Base-by-base conservation (phyloP, 2,329 filamentous ascomycete species). In the Chaetomium globosum region DNA sequence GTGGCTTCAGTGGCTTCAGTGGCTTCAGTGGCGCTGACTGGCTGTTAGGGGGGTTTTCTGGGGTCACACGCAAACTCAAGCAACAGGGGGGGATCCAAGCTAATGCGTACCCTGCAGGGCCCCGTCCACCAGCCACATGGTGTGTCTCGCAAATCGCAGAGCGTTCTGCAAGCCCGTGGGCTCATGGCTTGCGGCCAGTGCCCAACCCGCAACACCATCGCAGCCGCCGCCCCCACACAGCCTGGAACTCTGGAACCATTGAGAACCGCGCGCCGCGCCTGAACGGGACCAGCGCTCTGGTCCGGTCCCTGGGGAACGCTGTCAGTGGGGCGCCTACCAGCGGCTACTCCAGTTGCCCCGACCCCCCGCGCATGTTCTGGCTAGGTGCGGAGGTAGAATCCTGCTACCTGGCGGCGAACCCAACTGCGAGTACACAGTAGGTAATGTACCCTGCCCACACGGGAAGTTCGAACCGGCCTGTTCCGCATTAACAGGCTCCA, bases 131-230 rank as follows among this genome's bases (percentile, higher is more conserved):
- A 62, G 63, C 64, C 67, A 65, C 68, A 67, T 66, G 61, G 56
- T 52, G 54, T 67, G 62, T 69, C 66, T 61, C 61, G 59, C 69
- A 70, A 71, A 71, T 70, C 63, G 67, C 63, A 68, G 59, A 10
- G 55, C 63, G 23, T 36, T 26, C 30, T 64, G 53, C 58, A 58
- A 63, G 65, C 70, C 55, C 70, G 70, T 71, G 70, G 65, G 51
- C 66, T 28, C 31, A 58, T 65, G 59, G 65, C 61, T 61, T 61
- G 63, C 65, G 53, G 49, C 58, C 46, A 67, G 61, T 68, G 69
- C 63, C 63, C 65, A 49, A 65, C 49, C 63, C 55, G 48, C 63
- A 57, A 54, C 66, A 55, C 60, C 64, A 66, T 57, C 60, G 36
- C 39, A 31, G 33, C 28, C 55, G 10, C 60, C 54, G 19, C 58